Conservation (phyloP, 345 rosid species). For the Populus nigra region DNA sequence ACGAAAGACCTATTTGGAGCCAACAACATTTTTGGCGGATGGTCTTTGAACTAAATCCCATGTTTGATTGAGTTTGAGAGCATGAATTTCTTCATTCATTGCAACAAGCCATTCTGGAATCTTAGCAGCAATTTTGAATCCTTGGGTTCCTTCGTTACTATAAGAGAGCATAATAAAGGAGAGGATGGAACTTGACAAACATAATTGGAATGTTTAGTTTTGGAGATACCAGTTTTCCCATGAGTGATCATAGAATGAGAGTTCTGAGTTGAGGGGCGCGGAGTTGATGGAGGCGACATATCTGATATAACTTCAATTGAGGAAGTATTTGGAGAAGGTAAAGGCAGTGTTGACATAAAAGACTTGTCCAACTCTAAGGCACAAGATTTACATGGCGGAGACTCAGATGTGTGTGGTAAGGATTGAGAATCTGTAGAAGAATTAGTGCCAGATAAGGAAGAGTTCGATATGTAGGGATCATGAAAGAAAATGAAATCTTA, state of each 20-base stretch:
- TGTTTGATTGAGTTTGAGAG: conserved; percentile 6
- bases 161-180: background rate
- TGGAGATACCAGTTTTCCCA: conserved; percentile 10
- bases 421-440: background rate
- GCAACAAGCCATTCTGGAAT: too few relatives aligned
- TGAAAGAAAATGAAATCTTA: background rate
- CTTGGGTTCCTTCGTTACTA: background rate
- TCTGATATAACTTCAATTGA: too few relatives aligned
- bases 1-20: conserved; percentile 15
- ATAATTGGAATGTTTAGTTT: background rate
- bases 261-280: background rate
- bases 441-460: background rate
- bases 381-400: too few relatives aligned
- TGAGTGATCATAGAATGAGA: background rate
- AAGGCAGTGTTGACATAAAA: too few relatives aligned
- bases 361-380: too few relatives aligned
- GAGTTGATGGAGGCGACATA: too few relatives aligned
- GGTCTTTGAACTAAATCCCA: conserved; percentile 10
- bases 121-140: too few relatives aligned
- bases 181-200: background rate
- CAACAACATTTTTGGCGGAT: background rate
- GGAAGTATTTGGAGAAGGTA: too few relatives aligned
- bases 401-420: too few relatives aligned
- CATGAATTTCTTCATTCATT: conserved; percentile 9
- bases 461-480: background rate